Conservation (phyloP, 805 yeast species). For the Soucietia sequanensis region DNA sequence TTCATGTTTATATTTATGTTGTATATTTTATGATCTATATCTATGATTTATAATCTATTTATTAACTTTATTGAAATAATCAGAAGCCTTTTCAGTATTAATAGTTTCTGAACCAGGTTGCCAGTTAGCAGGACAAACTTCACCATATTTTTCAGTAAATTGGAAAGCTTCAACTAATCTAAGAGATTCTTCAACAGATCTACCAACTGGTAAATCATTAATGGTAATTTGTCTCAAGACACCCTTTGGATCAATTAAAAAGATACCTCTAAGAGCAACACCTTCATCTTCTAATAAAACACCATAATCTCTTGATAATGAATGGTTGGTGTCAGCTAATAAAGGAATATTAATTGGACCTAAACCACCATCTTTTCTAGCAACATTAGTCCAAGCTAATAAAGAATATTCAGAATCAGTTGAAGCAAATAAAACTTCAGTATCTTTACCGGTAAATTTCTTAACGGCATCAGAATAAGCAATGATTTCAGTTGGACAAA, state of each 20-base stretch:
- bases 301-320: conserved; percentile 94
- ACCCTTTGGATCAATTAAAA: conserved; percentile 96
- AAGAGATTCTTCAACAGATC: conserved; percentile 96
- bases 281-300: conserved; percentile 96
- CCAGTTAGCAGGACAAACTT: conserved; percentile 99
- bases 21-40: too few relatives aligned
- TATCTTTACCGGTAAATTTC: conserved; percentile 83
- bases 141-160: conserved; percentile 98
- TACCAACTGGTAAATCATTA: conserved; percentile 99
- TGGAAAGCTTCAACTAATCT: conserved; percentile 99
- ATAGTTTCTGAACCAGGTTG: conserved; percentile 74
- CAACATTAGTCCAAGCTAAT: conserved; percentile 97
- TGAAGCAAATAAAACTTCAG: conserved; percentile 91
- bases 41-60: too few relatives aligned
- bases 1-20: too few relatives aligned
- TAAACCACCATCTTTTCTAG: conserved; percentile 97
- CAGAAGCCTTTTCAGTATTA: conserved; percentile 85
- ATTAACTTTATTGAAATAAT: conserved; percentile 90
- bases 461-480: conserved; percentile 96
- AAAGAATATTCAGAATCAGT: conserved; percentile 98
- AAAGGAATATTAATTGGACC: conserved; percentile 95
- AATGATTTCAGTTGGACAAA: conserved; percentile 98
- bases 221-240: conserved; percentile 92
- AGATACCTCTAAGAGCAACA: conserved; percentile 96
- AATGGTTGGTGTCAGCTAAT: conserved; percentile 95